phyloP scores from a whole-genome alignment of 1,284 basidiomycete genomes.

The Sanghuangporus weigelae region DNA sequence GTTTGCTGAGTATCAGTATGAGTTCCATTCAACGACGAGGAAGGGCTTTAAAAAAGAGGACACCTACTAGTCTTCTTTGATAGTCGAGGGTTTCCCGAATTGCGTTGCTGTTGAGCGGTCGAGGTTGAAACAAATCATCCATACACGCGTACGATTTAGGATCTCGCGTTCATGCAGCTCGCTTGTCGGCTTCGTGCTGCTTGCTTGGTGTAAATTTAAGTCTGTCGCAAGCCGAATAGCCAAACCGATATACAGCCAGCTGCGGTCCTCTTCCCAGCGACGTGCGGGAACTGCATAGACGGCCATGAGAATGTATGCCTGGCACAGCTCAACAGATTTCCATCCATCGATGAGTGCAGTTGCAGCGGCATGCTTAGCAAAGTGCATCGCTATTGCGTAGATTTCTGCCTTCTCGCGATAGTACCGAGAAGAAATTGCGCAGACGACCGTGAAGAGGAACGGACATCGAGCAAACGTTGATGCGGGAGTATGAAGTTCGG shows the following conservation, averaged over 20 bases:
- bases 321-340: constrained; percentile 61
- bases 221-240: constrained; percentile 85
- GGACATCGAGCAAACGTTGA: constrained; percentile 73
- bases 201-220: constrained; percentile 73
- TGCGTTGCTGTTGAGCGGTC: constrained; percentile 82
- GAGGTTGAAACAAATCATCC: constrained; percentile 84
- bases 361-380: constrained; percentile 75
- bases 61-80: constrained; percentile 77
- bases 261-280: constrained; percentile 78
- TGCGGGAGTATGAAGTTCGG: constrained; percentile 64
- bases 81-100: constrained; percentile 82
- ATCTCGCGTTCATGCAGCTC: constrained; percentile 76
- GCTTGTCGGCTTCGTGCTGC: constrained; percentile 48
- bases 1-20: constrained; percentile 15
- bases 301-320: constrained; percentile 70
- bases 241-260: constrained; percentile 77
- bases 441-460: constrained; percentile 80
- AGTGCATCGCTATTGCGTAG: constrained; percentile 83
- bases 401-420: constrained; percentile 72
- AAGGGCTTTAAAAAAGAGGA: constrained; percentile 7
- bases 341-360: constrained; percentile 75
- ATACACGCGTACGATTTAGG: constrained; percentile 74
- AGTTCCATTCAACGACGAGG: background rate
- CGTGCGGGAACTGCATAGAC: constrained; percentile 73
- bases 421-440: constrained; percentile 72